Evolutionary conservation across 768 basidiomycete genomes (phyloP).

Genomic region (Mycena floridula): DNA sequence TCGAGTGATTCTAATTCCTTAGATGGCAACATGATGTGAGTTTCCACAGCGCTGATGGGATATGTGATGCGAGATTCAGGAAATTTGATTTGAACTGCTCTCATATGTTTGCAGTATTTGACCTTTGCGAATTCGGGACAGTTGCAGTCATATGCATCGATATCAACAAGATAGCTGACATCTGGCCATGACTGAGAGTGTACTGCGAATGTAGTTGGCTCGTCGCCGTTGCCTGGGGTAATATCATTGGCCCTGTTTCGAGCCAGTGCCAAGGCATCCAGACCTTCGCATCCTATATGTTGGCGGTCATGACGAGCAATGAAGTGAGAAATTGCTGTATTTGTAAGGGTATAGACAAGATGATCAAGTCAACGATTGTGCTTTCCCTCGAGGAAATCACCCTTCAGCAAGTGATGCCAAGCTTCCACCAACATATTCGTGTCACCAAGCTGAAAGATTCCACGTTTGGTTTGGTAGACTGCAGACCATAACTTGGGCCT

Average conservation of each 20-base stretch:
- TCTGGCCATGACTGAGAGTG: neutral
- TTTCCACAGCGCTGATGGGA: neutral
- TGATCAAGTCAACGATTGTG: conserved; percentile 5
- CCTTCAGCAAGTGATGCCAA: conserved; percentile 10
- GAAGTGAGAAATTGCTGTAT: conserved; percentile 2
- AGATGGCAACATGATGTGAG: neutral
- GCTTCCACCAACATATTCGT: conserved; percentile 9
- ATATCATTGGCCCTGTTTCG: neutral
- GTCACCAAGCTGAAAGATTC: conserved; percentile 2
- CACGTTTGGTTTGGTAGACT: conserved; percentile 1
- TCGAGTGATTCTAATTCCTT: neutral
- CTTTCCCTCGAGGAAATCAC: conserved; percentile 6
- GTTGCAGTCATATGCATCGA: neutral
- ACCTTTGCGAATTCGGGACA: neutral
- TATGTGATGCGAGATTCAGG: neutral
- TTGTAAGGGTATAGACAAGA: neutral
- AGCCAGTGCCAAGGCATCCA: neutral
- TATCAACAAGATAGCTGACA: neutral
- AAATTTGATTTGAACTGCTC: neutral
- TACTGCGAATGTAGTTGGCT: neutral
- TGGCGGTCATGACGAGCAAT: conserved; percentile 3
- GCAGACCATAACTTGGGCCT: conserved; percentile 2
- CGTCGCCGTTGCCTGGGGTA: neutral
- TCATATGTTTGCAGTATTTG: neutral
- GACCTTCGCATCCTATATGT: neutral